Evolutionary conservation across 1,284 basidiomycete species (phyloP).

Genomic region (Pterula multifida): DNA sequence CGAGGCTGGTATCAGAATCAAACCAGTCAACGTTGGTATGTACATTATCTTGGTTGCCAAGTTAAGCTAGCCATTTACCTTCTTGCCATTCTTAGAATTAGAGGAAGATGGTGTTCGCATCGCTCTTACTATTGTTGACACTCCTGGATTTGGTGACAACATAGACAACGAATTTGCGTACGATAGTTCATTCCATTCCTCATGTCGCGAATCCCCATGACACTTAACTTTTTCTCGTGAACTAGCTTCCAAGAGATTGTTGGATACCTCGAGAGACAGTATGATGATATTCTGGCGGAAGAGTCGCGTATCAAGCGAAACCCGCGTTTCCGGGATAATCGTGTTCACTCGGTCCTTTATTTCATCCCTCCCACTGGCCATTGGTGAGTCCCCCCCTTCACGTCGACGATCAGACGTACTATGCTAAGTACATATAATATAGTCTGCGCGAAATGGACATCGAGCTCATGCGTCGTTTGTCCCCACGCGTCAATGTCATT

Average conservation of each 20-base stretch:
- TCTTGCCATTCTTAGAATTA: constrained; percentile 42
- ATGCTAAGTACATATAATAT: constrained; percentile 6
- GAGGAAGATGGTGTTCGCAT: constrained; percentile 99
- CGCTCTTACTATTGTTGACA: constrained; percentile 96
- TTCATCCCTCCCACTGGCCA: constrained; percentile 83
- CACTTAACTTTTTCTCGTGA: constrained; percentile 1
- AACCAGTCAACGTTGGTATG: constrained; percentile 88
- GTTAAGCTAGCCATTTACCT: constrained; percentile 6
- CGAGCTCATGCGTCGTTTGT: constrained; percentile 93
- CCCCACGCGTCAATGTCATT: constrained; percentile 96
- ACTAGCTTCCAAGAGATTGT: constrained; percentile 91
- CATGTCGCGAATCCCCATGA: constrained; percentile 1
- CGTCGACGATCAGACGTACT: not conserved
- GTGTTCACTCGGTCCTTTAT: constrained; percentile 92
- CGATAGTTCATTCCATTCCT: constrained; percentile 21
- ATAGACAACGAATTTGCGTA: constrained; percentile 98
- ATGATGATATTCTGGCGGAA: constrained; percentile 97
- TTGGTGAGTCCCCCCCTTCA: constrained; percentile 29
- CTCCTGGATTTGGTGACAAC: constrained; percentile 97
- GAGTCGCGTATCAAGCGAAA: constrained; percentile 99
- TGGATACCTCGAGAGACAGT: constrained; percentile 95
- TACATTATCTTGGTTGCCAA: constrained; percentile 11
- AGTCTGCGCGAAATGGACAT: constrained; percentile 98
- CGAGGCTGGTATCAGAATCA: constrained; percentile 93
- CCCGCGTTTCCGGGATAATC: constrained; percentile 97